Evolutionary conservation across 2,329 filamentous ascomycete species (phyloP), one percentile per base, ranked within the genome.

Genomic region (Lachnellula arida): DNA sequence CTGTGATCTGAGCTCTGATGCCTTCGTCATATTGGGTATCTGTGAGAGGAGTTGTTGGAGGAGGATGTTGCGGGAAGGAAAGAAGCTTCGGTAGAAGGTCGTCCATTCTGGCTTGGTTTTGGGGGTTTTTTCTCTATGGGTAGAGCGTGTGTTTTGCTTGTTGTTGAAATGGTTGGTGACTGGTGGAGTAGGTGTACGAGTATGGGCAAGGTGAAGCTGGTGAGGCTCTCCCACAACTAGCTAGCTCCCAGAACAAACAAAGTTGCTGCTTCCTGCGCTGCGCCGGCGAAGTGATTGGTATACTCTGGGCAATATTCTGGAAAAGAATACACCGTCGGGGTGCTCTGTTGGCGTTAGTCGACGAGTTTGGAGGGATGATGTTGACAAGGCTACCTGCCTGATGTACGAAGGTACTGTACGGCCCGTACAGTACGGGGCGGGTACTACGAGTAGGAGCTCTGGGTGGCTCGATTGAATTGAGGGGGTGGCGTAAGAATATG

Each of bases 1-100:
- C 65, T 3, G 71, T 61, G 50, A 75, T 62, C 49, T 75, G 68
- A n/a, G 69, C 62, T 47, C 65, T 70, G 49, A 77, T 72, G 35
- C 69, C 70, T 34, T 70, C 69, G 57, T 80, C 75, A 64, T 78
- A 79, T 53, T 70, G 67, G 35, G 70, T 63, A 54, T 76, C 71
- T 17, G 71, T 65, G 34, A 72, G 59, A 22, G 68, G 60, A n/a
- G 58, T 58, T n/a, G 64, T 46, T 22, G 68, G 64, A 40, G 70
- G 67, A 40, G 71, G 68, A 55, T 73, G 67, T 15, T 72, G 67
- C 19, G 74, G 73, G 35, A 76, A 74, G 8, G 72, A 67, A 37
- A 72, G 67, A 37, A 76, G 63, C 51, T 65, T 67, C 9, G 67
- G 60, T 5, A 75, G 67, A 34, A 73, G 49, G 17, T 73, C 69